Evolutionary conservation across 495 filamentous ascomycete genomes (phyloP).

Genomic region (Aspergillus taichungensis): DNA sequence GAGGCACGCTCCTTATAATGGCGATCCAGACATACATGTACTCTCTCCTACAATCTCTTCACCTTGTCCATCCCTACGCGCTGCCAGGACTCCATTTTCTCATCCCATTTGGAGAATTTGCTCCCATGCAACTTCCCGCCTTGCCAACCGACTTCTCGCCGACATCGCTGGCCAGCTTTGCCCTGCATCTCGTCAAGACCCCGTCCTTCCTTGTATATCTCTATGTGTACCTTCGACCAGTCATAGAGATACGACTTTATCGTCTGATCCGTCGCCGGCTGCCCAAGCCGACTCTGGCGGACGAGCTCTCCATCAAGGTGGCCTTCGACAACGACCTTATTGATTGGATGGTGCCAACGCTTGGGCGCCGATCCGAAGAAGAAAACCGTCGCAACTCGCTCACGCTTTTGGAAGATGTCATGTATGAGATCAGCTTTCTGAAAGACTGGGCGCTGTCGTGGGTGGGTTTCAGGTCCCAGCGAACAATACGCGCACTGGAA

Average conservation of each 20-base stretch:
- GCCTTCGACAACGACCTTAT: slow-evolving; percentile 40
- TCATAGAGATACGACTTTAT: slow-evolving; percentile 37
- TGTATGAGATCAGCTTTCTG: slow-evolving; percentile 26
- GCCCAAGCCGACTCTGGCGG: slow-evolving; percentile 35
- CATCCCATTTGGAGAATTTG: slow-evolving; percentile 29
- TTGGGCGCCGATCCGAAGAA: slow-evolving; percentile 35
- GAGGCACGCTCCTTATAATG: slow-evolving; percentile 28
- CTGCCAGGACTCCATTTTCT: slow-evolving; percentile 21
- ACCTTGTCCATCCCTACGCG: slow-evolving; percentile 28
- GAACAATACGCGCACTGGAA: slow-evolving; percentile 5
- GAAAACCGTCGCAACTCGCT: slow-evolving; percentile 32
- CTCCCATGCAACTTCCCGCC: slow-evolving; percentile 24
- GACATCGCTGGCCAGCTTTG: slow-evolving; percentile 17
- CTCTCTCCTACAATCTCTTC: slow-evolving; percentile 40
- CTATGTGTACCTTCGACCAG: slow-evolving; percentile 31
- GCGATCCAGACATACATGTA: slow-evolving; percentile 41
- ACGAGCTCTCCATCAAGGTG: slow-evolving; percentile 38
- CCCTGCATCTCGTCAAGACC: slow-evolving; percentile 20
- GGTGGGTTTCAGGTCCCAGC: slow-evolving; percentile 19
- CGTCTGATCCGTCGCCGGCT: slow-evolving; percentile 34
- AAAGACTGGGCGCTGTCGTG: slow-evolving; percentile 25
- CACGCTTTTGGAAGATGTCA: slow-evolving; percentile 30
- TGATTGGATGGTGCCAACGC: slow-evolving; percentile 38
- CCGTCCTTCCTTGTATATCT: slow-evolving; percentile 29
- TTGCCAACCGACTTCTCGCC: slow-evolving; percentile 25